A percentile compares a stretch with the other conserved stretches of the same genome.
Conservation (phyloP, 345 rosid genomes). For the Rubroshorea leprosula region DNA sequence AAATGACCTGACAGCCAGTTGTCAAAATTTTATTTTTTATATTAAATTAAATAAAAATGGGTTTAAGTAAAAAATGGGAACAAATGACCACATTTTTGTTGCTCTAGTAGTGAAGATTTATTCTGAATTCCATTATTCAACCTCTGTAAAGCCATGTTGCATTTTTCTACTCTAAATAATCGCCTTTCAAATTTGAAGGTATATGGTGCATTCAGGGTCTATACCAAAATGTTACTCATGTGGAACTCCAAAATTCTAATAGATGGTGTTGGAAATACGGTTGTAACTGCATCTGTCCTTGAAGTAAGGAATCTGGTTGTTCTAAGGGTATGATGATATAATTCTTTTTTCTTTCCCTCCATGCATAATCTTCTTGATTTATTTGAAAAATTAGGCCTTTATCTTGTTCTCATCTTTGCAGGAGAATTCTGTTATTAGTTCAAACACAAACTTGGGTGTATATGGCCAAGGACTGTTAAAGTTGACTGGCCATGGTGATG, state of each 20-base stretch:
- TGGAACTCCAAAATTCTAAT: constrained; percentile 88
- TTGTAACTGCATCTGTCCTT: constrained; percentile 79
- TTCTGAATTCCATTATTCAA: constrained; percentile 4
- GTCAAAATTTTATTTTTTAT: no score
- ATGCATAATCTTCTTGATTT: constrained; percentile 4
- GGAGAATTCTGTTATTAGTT: constrained; percentile 76
- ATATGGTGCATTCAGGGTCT: constrained; percentile 90
- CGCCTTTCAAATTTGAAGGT: constrained; percentile 50
- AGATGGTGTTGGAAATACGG: constrained; percentile 91
- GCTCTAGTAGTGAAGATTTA: not conserved
- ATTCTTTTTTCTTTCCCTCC: constrained; percentile 7
- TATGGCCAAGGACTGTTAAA: constrained; percentile 90
- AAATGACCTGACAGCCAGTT: no score
- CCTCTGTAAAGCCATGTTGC: constrained; percentile 1
- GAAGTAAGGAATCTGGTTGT: constrained; percentile 97
- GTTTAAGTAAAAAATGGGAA: no score
- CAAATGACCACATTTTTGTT: no score
- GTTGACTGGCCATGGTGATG: constrained; percentile 83
- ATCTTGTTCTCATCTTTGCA: constrained; percentile 33
- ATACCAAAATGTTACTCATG: constrained; percentile 89
- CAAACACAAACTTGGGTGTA: constrained; percentile 80
- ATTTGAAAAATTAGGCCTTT: constrained; percentile 14
- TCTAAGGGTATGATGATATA: constrained; percentile 59
- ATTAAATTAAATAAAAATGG: no score
- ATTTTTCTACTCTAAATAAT: constrained; percentile 12